Base-by-base conservation (phyloP, 441 rosid genomes). In the Adansonia rubrostipa region DNA sequence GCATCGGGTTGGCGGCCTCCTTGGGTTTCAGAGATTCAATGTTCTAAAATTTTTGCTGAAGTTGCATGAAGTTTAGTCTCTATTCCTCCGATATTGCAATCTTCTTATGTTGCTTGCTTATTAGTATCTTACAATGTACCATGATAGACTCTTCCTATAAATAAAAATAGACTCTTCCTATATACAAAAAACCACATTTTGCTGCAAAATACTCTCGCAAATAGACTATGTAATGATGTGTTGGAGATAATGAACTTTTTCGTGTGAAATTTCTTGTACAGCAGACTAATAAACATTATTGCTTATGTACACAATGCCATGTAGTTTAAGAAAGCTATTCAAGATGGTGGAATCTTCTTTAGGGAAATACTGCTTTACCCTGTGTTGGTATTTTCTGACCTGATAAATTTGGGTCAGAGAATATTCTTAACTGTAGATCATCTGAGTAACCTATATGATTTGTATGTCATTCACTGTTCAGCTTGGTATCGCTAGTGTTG, bases 391-490 rank as follows among this genome's bases (percentile, higher is more conserved):
- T 42, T 73, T 57, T 40, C 66, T 57, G 54, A 73, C 66, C 40
- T 22, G 9, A 14, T 11, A 72, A 72, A 17, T 72, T 51, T 42
- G 76, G 51, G 20, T 73, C 66, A 42, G 40, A 40, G 20, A 42
- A 44, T 17, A 33, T 57, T 73, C 66, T 42, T 44, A 57, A 57
- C 40, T 73, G 11, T 58, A 42, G 76, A 44, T 42, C 24, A 13
- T 73, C 65, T 19, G 51, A 57, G 53, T 42, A 73, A 58, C 28
- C 24, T 71, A 71, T 28, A 54, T 6, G 75, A 40, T 20, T 13
- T 20, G 42, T 73, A 58, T 54, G 44, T n/a, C 54, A 17, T 58
- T 36, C 76, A 57, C 51, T n/a, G 0, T 33, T 65, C 6, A 13
- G 17, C n/a, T 36, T 51, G 66, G 14, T 28, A 9, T 75, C 42